phyloP scores from a whole-genome alignment of 148 eudicot genomes.

The Cornus controversa region DNA sequence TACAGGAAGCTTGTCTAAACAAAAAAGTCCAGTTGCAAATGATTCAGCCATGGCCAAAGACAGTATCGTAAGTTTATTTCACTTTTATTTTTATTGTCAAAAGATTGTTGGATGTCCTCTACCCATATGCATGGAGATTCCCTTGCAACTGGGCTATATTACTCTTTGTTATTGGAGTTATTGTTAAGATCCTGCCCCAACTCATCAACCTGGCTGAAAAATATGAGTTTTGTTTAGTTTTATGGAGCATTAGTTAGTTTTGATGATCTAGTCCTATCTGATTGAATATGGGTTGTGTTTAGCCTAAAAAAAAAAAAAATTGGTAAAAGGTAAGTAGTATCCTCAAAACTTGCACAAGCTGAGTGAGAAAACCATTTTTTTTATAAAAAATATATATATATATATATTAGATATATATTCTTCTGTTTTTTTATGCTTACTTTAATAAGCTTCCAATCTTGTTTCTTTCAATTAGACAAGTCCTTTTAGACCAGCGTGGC shows the following conservation, averaged over 20 bases:
- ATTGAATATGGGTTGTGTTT: not conserved
- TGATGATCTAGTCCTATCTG: not conserved
- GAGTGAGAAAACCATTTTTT: too few relatives aligned
- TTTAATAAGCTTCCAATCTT: not conserved
- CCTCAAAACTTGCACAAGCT: not conserved
- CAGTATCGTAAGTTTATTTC: conserved; percentile 25
- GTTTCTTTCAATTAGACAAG: not conserved
- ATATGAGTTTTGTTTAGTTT: not conserved
- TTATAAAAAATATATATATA: too few relatives aligned
- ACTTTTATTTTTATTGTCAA: not conserved
- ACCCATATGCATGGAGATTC: not conserved
- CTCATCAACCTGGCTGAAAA: not conserved
- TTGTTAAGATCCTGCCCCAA: not conserved
- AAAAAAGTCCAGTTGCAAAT: conserved; percentile 49
- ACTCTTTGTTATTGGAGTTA: not conserved
- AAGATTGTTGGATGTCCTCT: not conserved
- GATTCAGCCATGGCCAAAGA: conserved; percentile 47
- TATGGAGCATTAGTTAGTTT: not conserved
- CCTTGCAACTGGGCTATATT: not conserved
- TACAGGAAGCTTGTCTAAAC: conserved; percentile 50
- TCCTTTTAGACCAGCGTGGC: not conserved
- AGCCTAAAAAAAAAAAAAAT: too few relatives aligned
- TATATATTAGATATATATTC: too few relatives aligned
- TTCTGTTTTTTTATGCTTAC: too few relatives aligned
- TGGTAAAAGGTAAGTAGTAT: too few relatives aligned